These are phyloP conservation scores for Cyclospora cayetanensis DNA, from an alignment of 169 alveolate genomes.

Conservation along the genomic window DNA sequence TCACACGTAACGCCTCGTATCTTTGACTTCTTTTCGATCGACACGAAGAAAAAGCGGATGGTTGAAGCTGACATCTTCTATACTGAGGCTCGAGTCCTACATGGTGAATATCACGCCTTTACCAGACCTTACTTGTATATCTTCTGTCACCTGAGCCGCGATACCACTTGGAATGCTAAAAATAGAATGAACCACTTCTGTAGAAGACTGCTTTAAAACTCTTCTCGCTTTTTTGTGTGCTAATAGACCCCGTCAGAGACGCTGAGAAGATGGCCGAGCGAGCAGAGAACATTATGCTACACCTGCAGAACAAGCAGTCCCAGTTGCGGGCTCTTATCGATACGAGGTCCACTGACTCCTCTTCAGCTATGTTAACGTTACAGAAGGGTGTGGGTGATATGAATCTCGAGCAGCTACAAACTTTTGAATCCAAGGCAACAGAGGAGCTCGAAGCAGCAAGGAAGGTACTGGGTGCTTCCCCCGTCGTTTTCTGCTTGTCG, in stretches of 20 bases:
- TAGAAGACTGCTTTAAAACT: no score
- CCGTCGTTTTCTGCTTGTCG: no score
- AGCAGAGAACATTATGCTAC: not conserved
- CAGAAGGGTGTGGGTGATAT: not conserved
- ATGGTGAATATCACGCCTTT: no score
- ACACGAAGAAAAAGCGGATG: not conserved
- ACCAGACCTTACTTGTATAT: no score
- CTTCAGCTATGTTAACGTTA: not conserved
- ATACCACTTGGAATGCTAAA: no score
- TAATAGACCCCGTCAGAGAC: not conserved
- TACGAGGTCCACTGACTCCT: not conserved
- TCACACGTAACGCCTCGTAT: not conserved
- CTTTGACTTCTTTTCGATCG: not conserved
- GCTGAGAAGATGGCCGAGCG: not conserved
- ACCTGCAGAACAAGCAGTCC: not conserved
- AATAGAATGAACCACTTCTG: no score
- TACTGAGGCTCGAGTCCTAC: not conserved
- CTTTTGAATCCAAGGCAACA: not conserved
- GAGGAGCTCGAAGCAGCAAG: slow-evolving; percentile 5
- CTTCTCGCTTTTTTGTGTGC: not conserved
- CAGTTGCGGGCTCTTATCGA: slow-evolving; percentile 1
- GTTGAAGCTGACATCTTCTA: not conserved
- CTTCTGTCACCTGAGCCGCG: no score
- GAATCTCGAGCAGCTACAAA: not conserved
- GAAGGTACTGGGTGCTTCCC: no score